Percentiles rank a stretch among this genome's conserved stretches.
Evolutionary conservation across 2,329 filamentous ascomycete species (phyloP).

Genomic region (Fusarium xyrophilum): DNA sequence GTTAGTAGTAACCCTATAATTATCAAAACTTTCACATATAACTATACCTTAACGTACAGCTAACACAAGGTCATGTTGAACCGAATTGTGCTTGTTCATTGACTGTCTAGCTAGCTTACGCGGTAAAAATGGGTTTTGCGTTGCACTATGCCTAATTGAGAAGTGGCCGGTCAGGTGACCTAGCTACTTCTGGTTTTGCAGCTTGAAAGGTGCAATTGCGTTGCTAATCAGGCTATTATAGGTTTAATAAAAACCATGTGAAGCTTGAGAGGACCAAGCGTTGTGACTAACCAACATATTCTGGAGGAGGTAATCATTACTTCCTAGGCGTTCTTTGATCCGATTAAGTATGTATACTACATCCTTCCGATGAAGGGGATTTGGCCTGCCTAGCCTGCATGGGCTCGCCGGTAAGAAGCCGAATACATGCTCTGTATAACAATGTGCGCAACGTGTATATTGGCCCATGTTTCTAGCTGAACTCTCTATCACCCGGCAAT

Average conservation of each 20-base stretch:
- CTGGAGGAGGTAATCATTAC: neutral
- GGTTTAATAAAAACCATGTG: slow-evolving; percentile 4
- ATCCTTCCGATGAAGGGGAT: neutral
- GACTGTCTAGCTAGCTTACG: too few relatives aligned
- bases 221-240: too few relatives aligned
- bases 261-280: slow-evolving; percentile 1
- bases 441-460: neutral
- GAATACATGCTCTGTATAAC: neutral
- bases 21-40: too few relatives aligned
- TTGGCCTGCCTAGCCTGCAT: neutral
- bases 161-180: too few relatives aligned
- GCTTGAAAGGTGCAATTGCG: too few relatives aligned
- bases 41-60: too few relatives aligned
- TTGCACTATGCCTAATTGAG: too few relatives aligned
- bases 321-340: neutral
- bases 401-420: neutral
- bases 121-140: too few relatives aligned
- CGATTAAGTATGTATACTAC: neutral
- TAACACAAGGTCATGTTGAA: too few relatives aligned
- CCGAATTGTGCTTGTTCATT: too few relatives aligned
- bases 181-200: too few relatives aligned
- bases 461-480: neutral
- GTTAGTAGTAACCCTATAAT: too few relatives aligned
- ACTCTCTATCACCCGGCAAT: slow-evolving; percentile 15
- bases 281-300: neutral